Evolutionary conservation across 345 rosid species (phyloP), one percentile per base, ranked within the genome.

Genomic region (Salix arbutifolia): DNA sequence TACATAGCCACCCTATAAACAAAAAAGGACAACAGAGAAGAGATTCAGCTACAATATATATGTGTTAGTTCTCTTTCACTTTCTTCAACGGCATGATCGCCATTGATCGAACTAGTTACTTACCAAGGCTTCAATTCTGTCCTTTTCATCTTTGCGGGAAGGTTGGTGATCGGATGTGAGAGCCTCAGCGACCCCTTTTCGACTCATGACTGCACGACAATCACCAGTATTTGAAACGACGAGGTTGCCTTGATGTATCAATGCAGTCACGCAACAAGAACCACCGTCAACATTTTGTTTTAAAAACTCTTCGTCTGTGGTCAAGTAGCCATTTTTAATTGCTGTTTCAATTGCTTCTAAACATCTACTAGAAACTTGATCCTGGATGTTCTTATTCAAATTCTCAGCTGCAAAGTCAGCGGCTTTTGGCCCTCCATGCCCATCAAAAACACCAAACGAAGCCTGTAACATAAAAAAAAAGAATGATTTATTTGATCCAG

Each of bases 361-460:
- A 25, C 44, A 56, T 76, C 79, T 8, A 37, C 25, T 3, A n/a
- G 70, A 58, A 2, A 70, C 12, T 21, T 74, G 74, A 25, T 71
- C 56, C 71, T 85, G 46, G 8, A 89, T 88, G 75, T 89, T 90
- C 78, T 87, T 87, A 7, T 82, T 78, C 44, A 94, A 82, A 74
- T 92, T 91, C 75, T 86, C 56, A 0, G 97, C 89, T 0, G 95
- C 97, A 52, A 88, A 92, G 67, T 91, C 95, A 23, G 97, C 95
- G 23, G 97, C 98, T 77, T 87, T 87, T 10, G 82, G 75, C 28
- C 97, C 97, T 42, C 97, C 97, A 31, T 94, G 98, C 65, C 98
- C 98, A 75, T 94, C 98, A 67, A 84, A 94, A 40, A 94, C 88
- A 71, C 97, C 97, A 78, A 90, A 94, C n/a, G 91, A 73, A 53